Conservation (phyloP, 2,329 filamentous ascomycete genomes). For the Colletotrichum lindemuthianum region DNA sequence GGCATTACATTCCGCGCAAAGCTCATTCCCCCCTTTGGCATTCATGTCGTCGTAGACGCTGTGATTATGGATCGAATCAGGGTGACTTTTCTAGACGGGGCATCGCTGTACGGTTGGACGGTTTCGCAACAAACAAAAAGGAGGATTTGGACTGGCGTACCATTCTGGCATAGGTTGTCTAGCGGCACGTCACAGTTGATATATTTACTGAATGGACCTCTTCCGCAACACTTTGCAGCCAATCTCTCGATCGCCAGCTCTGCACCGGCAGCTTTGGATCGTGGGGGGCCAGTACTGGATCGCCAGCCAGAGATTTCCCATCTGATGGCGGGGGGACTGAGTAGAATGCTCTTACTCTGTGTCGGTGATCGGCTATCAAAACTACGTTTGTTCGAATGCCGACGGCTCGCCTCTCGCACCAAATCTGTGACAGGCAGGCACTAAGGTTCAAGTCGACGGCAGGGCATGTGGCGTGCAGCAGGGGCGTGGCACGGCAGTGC, state of each 20-base stretch:
- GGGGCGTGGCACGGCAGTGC: slow-evolving; percentile 4
- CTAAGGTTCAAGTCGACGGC: slow-evolving; percentile 11
- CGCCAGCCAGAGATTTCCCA: neutral
- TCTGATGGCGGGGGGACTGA: neutral
- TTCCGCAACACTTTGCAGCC: slow-evolving; percentile 3
- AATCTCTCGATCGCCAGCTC: slow-evolving; percentile 21
- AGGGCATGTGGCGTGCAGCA: slow-evolving; percentile 20
- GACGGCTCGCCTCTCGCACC: slow-evolving; percentile 8
- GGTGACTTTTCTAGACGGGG: slow-evolving; percentile 29
- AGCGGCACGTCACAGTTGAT: slow-evolving; percentile 27
- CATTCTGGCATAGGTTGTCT: too few relatives aligned
- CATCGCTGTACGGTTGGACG: slow-evolving; percentile 17
- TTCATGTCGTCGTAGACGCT: slow-evolving; percentile 16
- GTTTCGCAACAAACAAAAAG: slow-evolving; percentile 6
- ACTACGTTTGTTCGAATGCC: neutral
- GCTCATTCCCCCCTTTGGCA: neutral
- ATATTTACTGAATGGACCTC: slow-evolving; percentile 25
- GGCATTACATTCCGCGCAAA: slow-evolving; percentile 26
- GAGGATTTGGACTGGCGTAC: neutral
- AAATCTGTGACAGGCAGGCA: slow-evolving; percentile 7
- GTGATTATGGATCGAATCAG: slow-evolving; percentile 21
- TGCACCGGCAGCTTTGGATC: slow-evolving; percentile 12
- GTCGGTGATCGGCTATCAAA: slow-evolving; percentile 26
- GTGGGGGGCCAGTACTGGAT: neutral
- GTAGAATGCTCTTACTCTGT: slow-evolving; percentile 5